phyloP scores from a whole-genome alignment of 148 eudicot genomes.

The Agrostemma githago region DNA sequence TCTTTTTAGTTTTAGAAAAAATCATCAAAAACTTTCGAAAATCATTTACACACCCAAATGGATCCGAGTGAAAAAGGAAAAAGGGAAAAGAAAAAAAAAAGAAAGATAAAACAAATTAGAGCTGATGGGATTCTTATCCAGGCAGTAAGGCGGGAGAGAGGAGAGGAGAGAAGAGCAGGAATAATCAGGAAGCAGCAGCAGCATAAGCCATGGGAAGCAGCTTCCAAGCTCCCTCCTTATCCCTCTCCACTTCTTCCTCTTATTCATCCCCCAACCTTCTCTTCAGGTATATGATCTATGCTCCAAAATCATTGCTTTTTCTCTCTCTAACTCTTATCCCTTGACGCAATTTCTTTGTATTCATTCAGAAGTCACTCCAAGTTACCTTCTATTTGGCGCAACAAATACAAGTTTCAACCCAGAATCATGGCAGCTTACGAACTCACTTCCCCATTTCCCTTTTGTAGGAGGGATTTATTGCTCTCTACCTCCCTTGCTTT shows the following conservation, averaged over 20 bases:
- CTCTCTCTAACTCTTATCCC: background rate
- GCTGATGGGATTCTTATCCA: conserved; percentile 12
- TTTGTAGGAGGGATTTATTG: conserved; percentile 63
- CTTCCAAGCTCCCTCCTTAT: conserved; percentile 30
- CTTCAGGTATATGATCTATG: conserved; percentile 28
- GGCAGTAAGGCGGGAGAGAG: conserved; percentile 12
- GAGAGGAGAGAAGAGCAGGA: no score
- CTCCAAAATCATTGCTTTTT: background rate
- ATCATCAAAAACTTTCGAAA: no score
- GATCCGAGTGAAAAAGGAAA: no score
- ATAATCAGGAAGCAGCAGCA: background rate
- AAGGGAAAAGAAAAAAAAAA: background rate
- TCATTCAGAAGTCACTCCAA: conserved; percentile 37
- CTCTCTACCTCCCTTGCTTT: conserved; percentile 55
- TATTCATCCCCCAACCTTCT: conserved; percentile 16
- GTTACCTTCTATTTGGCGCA: conserved; percentile 21
- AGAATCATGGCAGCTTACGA: conserved; percentile 28
- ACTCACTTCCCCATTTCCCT: conserved; percentile 39
- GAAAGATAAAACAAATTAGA: background rate
- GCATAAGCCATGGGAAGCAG: conserved; percentile 33
- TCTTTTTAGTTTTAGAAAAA: no score
- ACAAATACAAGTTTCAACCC: conserved; percentile 30
- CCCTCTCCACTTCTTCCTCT: conserved; percentile 22
- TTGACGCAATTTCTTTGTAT: background rate
- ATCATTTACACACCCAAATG: no score